Conservation (phyloP, 2,329 filamentous ascomycete genomes). For the Sporothrix inflata region DNA sequence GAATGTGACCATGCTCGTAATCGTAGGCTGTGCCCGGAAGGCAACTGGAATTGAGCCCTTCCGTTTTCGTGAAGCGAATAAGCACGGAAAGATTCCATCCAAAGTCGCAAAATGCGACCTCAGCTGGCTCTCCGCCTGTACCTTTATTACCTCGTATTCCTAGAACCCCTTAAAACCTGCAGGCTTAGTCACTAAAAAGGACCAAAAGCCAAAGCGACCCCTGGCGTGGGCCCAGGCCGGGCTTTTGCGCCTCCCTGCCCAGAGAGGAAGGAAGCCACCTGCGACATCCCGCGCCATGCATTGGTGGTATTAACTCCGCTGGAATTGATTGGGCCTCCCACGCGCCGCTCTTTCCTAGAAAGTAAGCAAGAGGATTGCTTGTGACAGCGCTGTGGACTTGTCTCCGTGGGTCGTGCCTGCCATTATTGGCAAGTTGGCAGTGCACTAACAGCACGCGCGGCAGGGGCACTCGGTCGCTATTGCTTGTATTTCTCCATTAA, state of each 20-base stretch:
- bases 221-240: not conserved
- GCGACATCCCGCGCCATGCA: not conserved
- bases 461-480: not conserved
- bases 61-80: too few relatives aligned
- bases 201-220: too few relatives aligned
- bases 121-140: too few relatives aligned
- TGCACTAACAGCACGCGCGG: slow-evolving; percentile 18
- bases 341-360: not conserved
- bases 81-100: not conserved
- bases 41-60: too few relatives aligned
- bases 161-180: not conserved
- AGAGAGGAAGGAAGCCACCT: not conserved
- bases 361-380: not conserved
- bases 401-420: not conserved
- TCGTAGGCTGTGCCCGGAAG: not conserved
- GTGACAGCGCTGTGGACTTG: slow-evolving; percentile 8
- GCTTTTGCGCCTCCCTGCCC: not conserved
- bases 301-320: not conserved
- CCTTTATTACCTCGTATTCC: not conserved
- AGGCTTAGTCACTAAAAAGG: not conserved
- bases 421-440: not conserved
- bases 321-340: not conserved
- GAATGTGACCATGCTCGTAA: not conserved
- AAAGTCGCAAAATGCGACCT: not conserved
- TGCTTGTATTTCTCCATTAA: slow-evolving; percentile 8